phyloP scores from a whole-genome alignment of 2,329 filamentous ascomycete genomes.

The Fusarium irregulare region DNA sequence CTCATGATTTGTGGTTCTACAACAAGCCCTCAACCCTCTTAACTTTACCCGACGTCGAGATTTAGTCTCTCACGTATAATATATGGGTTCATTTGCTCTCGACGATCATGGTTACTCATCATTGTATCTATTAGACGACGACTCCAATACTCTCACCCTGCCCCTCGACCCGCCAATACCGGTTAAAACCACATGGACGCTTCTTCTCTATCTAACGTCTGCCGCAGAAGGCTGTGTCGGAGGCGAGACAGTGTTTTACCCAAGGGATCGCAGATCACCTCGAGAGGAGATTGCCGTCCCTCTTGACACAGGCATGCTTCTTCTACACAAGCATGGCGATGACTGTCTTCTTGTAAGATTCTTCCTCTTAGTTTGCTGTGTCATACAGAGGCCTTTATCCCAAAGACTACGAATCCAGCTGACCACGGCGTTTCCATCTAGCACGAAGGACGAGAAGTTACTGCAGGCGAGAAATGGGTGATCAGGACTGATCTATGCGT shows the following conservation, averaged over 20 bases:
- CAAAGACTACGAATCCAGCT: background rate
- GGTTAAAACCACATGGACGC: conserved; percentile 83
- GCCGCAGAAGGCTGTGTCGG: conserved; percentile 79
- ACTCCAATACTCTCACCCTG: conserved; percentile 79
- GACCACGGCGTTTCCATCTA: conserved; percentile 44
- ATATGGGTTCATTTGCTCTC: background rate
- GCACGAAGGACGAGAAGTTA: conserved; percentile 87
- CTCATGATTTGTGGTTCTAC: background rate
- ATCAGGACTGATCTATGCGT: conserved; percentile 85
- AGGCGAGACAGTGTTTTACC: conserved; percentile 93
- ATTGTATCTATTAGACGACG: conserved; percentile 73
- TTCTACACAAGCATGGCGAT: conserved; percentile 89
- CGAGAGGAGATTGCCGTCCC: conserved; percentile 76
- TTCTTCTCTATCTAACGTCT: conserved; percentile 87
- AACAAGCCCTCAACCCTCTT: background rate
- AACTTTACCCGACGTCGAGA: background rate
- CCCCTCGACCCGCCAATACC: conserved; percentile 48
- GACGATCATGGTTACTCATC: conserved; percentile 13
- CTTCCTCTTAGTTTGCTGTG: conserved; percentile 3
- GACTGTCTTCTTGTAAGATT: conserved; percentile 80
- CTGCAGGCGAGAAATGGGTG: conserved; percentile 88
- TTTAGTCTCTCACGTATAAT: background rate
- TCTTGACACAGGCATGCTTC: conserved; percentile 84
- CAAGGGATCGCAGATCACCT: conserved; percentile 67
- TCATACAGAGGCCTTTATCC: too few species aligned